Percentiles rank a stretch among this genome's conserved stretches.
phyloP scores from a whole-genome alignment of 257 asterid genomes.

The Osmanthus fragrans region DNA sequence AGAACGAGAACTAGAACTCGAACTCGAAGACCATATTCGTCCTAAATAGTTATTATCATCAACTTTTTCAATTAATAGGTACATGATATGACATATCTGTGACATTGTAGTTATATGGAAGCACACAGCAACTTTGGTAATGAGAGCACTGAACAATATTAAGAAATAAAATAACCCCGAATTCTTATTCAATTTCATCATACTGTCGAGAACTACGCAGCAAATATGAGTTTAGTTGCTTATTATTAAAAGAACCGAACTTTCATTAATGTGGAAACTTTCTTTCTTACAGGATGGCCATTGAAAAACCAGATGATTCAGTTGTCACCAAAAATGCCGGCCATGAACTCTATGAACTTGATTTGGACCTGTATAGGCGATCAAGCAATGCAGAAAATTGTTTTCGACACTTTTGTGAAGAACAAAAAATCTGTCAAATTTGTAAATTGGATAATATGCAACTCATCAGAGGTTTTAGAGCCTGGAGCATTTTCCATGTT shows the following conservation, averaged over 20 bases:
- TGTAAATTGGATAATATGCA: conserved; percentile 37
- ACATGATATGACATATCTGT: no score
- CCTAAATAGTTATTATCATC: no score
- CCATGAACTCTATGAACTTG: conserved; percentile 34
- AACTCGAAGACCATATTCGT: no score
- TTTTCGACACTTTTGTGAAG: conserved; percentile 27
- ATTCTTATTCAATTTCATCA: not conserved
- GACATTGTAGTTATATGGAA: no score
- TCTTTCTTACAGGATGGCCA: conserved; percentile 29
- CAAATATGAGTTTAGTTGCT: no score
- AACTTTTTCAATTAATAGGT: no score
- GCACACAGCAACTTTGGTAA: no score
- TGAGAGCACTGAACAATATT: no score
- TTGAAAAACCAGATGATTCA: conserved; percentile 22
- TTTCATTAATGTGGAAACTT: not conserved
- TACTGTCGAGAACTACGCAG: no score
- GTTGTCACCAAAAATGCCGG: conserved; percentile 34
- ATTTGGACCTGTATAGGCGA: conserved; percentile 25
- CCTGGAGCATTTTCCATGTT: conserved; percentile 36
- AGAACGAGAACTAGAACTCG: no score
- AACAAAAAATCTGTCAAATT: conserved; percentile 18
- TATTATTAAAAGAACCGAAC: no score
- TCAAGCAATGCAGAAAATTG: conserved; percentile 6
- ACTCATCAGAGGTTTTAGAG: conserved; percentile 36
- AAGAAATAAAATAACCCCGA: no score